Conservation (phyloP, 371 early-diverging fungal species). For the Syncephalastrum racemosum region DNA sequence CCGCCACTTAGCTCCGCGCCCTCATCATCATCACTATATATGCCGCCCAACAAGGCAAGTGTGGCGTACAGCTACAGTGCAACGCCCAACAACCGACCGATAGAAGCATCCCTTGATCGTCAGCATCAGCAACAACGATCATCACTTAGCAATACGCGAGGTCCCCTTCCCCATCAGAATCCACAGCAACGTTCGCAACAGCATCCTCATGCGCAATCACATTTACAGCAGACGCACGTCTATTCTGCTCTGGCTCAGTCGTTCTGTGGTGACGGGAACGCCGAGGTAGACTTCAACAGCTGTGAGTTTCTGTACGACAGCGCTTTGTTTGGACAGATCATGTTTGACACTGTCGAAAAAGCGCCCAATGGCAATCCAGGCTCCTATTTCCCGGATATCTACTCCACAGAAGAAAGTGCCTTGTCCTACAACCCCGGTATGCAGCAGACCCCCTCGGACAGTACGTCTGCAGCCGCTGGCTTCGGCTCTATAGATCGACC, state of each 20-base stretch:
- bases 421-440: no score
- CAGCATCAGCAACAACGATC: conserved; percentile 10
- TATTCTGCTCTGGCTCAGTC: conserved; percentile 7
- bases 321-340: conserved; percentile 44
- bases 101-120: background rate
- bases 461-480: no score
- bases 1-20: background rate
- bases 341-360: conserved; percentile 28
- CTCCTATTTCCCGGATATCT: no score
- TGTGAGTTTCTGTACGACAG: conserved; percentile 41
- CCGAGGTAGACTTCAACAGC: conserved; percentile 41
- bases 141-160: background rate
- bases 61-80: background rate
- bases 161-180: background rate
- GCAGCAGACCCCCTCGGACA: no score
- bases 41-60: background rate
- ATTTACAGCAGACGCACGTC: background rate
- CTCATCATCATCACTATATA: background rate
- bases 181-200: background rate
- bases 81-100: background rate
- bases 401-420: no score
- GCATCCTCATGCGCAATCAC: conserved; percentile 8
- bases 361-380: background rate
- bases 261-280: conserved; percentile 5
- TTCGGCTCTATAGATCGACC: no score